Evolutionary conservation across 2,329 filamentous ascomycete genomes (phyloP).

Genomic region (Colletotrichum musicola): DNA sequence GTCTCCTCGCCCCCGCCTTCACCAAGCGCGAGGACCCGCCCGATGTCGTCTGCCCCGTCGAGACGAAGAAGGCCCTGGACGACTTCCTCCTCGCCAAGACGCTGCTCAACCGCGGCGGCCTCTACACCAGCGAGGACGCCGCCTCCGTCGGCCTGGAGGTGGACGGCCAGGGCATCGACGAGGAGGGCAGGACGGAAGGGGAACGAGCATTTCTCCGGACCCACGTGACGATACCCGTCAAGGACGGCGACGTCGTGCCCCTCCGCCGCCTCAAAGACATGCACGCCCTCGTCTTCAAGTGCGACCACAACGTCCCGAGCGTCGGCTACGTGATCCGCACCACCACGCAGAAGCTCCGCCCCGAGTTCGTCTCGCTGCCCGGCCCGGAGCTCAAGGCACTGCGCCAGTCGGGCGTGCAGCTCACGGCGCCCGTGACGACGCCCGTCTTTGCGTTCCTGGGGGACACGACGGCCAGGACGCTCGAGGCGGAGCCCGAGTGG

Average conservation of each 20-base stretch:
- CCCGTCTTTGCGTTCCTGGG: slow-evolving; percentile 63
- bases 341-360: slow-evolving; percentile 53
- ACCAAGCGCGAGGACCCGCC: slow-evolving; percentile 59
- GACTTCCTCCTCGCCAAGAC: slow-evolving; percentile 55
- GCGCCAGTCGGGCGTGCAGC: slow-evolving; percentile 51
- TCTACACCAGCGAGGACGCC: slow-evolving; percentile 47
- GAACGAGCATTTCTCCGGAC: slow-evolving; percentile 49
- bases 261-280: slow-evolving; percentile 52
- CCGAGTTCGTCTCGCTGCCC: slow-evolving; percentile 51
- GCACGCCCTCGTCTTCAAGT: slow-evolving; percentile 57
- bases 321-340: slow-evolving; percentile 60
- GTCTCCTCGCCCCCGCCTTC: slow-evolving; percentile 56
- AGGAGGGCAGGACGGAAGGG: slow-evolving; percentile 38
- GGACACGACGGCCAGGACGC: slow-evolving; percentile 57
- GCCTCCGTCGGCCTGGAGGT: slow-evolving; percentile 36
- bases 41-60: slow-evolving; percentile 58
- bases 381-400: slow-evolving; percentile 54
- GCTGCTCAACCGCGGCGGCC: slow-evolving; percentile 57
- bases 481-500: slow-evolving; percentile 56
- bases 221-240: slow-evolving; percentile 55
- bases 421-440: slow-evolving; percentile 54
- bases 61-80: slow-evolving; percentile 55
- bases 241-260: slow-evolving; percentile 50
- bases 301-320: slow-evolving; percentile 62
- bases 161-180: slow-evolving; percentile 38